Base-by-base conservation (phyloP, 1,284 basidiomycete species). In the Ceratobasidium theobromae region DNA sequence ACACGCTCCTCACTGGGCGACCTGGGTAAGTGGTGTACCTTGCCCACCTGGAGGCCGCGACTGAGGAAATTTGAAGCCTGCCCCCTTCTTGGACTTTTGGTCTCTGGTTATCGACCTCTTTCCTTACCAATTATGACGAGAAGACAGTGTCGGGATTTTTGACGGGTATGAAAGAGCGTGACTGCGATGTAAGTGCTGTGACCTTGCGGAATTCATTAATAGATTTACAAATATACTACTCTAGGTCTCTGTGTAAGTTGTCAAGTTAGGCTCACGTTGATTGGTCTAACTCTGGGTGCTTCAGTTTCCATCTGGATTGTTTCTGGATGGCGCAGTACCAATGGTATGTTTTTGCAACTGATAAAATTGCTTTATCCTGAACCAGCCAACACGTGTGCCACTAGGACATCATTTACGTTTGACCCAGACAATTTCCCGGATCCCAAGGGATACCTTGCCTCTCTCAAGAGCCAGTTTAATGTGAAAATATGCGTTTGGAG, bases 251-350 rank as follows among this genome's bases (percentile, higher is more conserved):
- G 64, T 65, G 64, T 65, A 48, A 48, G 64, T 38, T 48, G 32
- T 18, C 3, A 2, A 5, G 2, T 18, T 18, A n/a, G 23, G 23
- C 27, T 3, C n/a, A 18, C 3, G 8, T 43, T 6, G 30, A 27
- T 3, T n/a, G 9, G 48, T 21, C n/a, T 28, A 38, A 54, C 12
- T 12, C n/a, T 9, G 4, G 1, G 9, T 28, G 8, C 14, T 21
- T 16, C 28, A 65, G 64, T 0, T 86, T 89, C 77, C 88, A 91
- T 71, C 74, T 89, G 46, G 88, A 91, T 72, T 89, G 87, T 72
- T 90, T 89, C 77, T 89, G 86, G 86, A 89, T 89, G 87, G 87
- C 86, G 73, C 84, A 86, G 73, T 89, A 88, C 74, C 85, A 88
- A 75, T 89, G 87, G 87, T 80, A 65, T 53, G 74, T 66, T 40